These are phyloP conservation scores for Haplosporangium gracile DNA, from an alignment of 192 early-diverging fungal genomes.

Conservation along the genomic window DNA sequence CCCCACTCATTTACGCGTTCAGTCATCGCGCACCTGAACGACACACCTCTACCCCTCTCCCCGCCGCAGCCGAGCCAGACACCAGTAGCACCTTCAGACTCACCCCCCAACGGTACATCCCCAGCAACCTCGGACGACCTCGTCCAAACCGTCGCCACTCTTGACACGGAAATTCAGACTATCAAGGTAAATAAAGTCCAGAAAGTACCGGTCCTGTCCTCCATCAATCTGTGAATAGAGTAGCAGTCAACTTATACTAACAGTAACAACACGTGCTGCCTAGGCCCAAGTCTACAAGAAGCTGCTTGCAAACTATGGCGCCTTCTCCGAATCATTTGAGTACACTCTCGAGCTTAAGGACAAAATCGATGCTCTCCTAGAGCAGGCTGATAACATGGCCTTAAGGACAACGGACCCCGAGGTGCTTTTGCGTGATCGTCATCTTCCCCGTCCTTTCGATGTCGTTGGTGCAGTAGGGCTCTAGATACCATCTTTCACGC, in stretches of 20 bases:
- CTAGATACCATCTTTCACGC: not conserved
- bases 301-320: conserved; percentile 49
- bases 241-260: not conserved
- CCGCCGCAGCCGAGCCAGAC: not conserved
- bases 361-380: conserved; percentile 35
- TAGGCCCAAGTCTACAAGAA: conserved; percentile 54
- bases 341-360: conserved; percentile 44
- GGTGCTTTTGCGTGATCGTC: conserved; percentile 5
- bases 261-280: not conserved
- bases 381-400: conserved; percentile 24
- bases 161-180: conserved; percentile 40
- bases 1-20: conserved; percentile 30
- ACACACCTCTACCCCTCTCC: not conserved
- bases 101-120: not conserved
- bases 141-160: not conserved
- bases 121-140: conserved; percentile 32
- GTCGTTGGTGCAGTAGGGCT: not conserved
- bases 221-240: too few relatives aligned
- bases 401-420: conserved; percentile 27
- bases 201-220: too few relatives aligned
- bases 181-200: conserved; percentile 17
- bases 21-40: conserved; percentile 22
- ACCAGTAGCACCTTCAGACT: not conserved
- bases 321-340: conserved; percentile 45
- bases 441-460: too few relatives aligned